Evolutionary conservation across 2,329 filamentous ascomycete genomes (phyloP).

Genomic region (Myriosclerotinia scirpicola): DNA sequence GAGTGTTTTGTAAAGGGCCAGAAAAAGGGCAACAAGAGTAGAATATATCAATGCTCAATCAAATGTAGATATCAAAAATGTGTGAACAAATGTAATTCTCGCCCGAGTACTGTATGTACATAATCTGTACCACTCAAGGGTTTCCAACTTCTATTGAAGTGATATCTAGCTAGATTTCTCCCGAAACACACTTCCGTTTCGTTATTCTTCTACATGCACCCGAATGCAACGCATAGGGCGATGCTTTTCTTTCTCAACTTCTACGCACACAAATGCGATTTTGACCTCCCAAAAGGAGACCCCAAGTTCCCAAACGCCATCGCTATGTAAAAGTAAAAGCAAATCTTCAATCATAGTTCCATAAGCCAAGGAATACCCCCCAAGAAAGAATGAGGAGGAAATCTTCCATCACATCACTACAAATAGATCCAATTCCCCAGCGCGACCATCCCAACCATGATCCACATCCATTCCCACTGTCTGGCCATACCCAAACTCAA

Average conservation of each 20-base stretch:
- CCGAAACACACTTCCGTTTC: not conserved
- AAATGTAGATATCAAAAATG: not conserved
- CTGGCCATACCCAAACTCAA: not conserved
- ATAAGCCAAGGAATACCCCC: slow-evolving; percentile 25
- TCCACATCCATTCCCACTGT: slow-evolving; percentile 6
- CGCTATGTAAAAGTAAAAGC: slow-evolving; percentile 29
- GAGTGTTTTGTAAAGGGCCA: no score
- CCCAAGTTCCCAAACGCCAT: slow-evolving; percentile 27
- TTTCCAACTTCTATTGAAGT: not conserved
- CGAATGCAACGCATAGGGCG: no score
- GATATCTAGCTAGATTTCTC: not conserved
- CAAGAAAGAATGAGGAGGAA: not conserved
- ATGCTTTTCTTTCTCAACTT: not conserved
- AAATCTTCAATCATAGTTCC: slow-evolving; percentile 32
- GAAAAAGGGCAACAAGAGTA: no score
- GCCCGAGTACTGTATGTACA: not conserved
- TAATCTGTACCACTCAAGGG: not conserved
- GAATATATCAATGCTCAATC: no score
- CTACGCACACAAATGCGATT: not conserved
- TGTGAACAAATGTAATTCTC: not conserved
- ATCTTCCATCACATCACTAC: not conserved
- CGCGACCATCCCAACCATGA: slow-evolving; percentile 12
- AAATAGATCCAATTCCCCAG: not conserved
- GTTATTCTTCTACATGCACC: not conserved
- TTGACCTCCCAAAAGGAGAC: not conserved